These are phyloP conservation scores for Vanrija pseudolonga DNA, from an alignment of 1,284 basidiomycete species.

Conservation along the genomic window DNA sequence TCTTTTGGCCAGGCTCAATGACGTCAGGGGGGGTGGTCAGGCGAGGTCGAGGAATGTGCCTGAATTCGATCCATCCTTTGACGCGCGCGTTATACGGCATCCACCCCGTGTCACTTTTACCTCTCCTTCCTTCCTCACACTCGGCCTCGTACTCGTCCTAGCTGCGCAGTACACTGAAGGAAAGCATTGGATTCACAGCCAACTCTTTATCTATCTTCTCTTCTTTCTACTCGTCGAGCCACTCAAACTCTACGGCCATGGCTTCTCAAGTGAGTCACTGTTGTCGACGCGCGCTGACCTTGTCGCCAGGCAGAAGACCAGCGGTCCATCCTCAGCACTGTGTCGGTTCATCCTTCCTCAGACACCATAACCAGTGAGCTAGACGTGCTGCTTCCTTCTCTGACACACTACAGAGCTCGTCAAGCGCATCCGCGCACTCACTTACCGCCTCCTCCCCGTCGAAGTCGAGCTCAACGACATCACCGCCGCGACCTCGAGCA, in stretches of 20 bases:
- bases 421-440: constrained; percentile 71
- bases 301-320: constrained; percentile 39
- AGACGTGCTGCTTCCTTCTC: background rate
- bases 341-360: constrained; percentile 26
- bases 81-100: no score
- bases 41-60: no score
- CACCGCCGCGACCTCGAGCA: constrained; percentile 44
- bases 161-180: no score
- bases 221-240: background rate
- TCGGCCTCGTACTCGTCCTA: no score
- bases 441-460: constrained; percentile 71
- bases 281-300: no score
- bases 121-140: no score
- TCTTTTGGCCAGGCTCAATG: no score
- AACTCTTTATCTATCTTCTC: no score
- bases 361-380: constrained; percentile 32
- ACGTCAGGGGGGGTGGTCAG: no score
- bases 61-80: no score
- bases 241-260: background rate
- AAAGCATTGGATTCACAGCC: no score
- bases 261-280: constrained; percentile 15
- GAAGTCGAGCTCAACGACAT: constrained; percentile 53
- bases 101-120: no score
- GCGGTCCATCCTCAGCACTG: constrained; percentile 34
- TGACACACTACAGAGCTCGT: constrained; percentile 56